Evolutionary conservation across 805 yeast species (phyloP).

Genomic region (Wickerhamomyces kurtzmanii): DNA sequence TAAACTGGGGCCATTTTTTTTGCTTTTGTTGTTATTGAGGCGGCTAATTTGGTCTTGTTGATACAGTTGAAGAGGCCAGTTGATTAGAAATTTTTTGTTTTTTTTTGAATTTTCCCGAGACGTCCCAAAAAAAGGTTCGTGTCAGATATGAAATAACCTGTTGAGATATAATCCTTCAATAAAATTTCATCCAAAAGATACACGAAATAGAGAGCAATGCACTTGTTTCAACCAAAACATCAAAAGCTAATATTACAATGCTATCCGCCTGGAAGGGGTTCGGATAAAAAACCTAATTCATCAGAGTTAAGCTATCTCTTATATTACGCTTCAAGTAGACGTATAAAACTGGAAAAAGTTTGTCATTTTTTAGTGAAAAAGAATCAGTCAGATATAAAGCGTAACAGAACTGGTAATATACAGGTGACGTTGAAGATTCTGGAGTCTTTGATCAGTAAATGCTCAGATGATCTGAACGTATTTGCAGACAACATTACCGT

Average conservation of each 20-base stretch:
- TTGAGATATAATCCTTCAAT: too few species aligned
- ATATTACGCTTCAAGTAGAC: conserved; percentile 83
- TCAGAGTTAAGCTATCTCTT: conserved; percentile 83
- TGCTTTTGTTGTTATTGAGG: neutral
- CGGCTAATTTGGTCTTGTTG: neutral
- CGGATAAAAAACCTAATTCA: conserved; percentile 85
- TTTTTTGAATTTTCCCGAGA: neutral
- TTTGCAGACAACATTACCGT: conserved; percentile 62
- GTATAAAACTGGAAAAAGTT: conserved; percentile 85
- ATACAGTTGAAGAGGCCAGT: neutral
- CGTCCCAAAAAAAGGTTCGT: too few species aligned
- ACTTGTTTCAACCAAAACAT: conserved; percentile 65
- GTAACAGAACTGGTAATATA: conserved; percentile 66
- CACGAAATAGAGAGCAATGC: conserved; percentile 10
- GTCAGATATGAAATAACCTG: too few species aligned
- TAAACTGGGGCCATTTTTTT: conserved; percentile 48
- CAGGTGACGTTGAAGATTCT: conserved; percentile 73
- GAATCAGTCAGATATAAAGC: conserved; percentile 49
- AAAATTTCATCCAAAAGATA: too few species aligned
- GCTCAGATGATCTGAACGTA: conserved; percentile 77
- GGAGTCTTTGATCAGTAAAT: conserved; percentile 58
- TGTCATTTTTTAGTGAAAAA: conserved; percentile 56
- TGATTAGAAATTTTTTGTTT: neutral
- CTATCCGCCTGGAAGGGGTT: conserved; percentile 81
- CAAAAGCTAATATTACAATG: conserved; percentile 86